Percentiles rank a stretch among this genome's conserved stretches.
Conservation (phyloP, 257 asterid species). For the Nicotiana benthamiana region DNA sequence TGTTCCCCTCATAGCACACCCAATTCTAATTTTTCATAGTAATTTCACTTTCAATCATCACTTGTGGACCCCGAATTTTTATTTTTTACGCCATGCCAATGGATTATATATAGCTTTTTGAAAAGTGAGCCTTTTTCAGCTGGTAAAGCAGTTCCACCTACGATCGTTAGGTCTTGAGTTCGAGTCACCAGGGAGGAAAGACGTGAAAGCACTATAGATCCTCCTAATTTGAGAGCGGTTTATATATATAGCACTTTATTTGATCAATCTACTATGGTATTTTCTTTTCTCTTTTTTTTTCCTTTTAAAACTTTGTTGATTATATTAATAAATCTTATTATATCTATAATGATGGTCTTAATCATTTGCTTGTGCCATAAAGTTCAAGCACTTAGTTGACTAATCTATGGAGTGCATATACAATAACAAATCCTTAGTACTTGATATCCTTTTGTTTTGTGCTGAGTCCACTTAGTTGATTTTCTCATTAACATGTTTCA, state of each 20-base stretch:
- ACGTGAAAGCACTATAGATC: no score
- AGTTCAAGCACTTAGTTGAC: conserved; percentile 4
- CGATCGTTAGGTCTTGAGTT: no score
- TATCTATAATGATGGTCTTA: conserved; percentile 25
- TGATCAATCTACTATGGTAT: neutral
- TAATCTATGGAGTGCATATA: neutral
- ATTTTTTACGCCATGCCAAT: neutral
- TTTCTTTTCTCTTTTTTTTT: neutral
- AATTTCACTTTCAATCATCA: conserved; percentile 45
- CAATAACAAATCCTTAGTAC: neutral
- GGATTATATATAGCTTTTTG: no score
- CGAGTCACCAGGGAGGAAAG: no score
- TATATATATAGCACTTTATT: neutral
- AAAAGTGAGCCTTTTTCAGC: no score
- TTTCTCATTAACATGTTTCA: neutral
- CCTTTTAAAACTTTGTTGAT: neutral
- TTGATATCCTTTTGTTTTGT: neutral
- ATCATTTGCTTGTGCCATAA: conserved; percentile 28
- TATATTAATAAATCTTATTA: conserved; percentile 15
- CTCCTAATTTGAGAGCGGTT: no score
- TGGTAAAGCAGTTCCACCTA: no score
- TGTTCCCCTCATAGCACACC: conserved; percentile 38
- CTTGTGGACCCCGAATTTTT: conserved; percentile 8
- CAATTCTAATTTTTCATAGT: conserved; percentile 2
- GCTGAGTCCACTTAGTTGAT: neutral